Evolutionary conservation across 78 protist genomes (phyloP).

Genomic region (Dictyostelium brefeldianum): DNA sequence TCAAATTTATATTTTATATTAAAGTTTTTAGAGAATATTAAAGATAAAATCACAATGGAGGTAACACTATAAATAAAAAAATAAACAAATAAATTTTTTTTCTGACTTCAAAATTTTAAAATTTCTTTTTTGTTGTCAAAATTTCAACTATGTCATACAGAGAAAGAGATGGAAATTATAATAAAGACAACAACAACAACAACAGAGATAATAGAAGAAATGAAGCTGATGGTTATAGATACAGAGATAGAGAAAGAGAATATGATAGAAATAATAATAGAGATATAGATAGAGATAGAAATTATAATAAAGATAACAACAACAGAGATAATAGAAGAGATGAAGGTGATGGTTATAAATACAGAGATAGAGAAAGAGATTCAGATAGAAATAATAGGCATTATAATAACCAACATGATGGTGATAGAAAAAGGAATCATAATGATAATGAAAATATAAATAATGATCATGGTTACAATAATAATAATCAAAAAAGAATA

Average conservation of each 20-base stretch:
- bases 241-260: constrained; percentile 12
- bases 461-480: neutral
- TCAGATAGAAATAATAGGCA: neutral
- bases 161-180: neutral
- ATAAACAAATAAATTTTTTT: no score
- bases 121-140: no score
- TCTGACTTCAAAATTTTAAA: no score
- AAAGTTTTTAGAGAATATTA: neutral
- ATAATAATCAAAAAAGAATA: neutral
- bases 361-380: neutral
- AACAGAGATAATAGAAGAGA: neutral
- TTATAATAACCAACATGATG: neutral
- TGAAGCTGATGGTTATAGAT: neutral
- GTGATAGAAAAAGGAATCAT: neutral
- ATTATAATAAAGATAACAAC: neutral
- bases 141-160: neutral
- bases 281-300: constrained; percentile 2
- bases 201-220: neutral
- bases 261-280: constrained; percentile 13
- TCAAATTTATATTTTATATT: constrained; percentile 5
- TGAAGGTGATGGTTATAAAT: neutral
- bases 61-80: no score
- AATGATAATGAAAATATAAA: neutral
- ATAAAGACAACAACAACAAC: neutral
- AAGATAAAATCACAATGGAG: neutral